Conservation (phyloP, 345 rosid species). For the Abelmoschus esculentus region DNA sequence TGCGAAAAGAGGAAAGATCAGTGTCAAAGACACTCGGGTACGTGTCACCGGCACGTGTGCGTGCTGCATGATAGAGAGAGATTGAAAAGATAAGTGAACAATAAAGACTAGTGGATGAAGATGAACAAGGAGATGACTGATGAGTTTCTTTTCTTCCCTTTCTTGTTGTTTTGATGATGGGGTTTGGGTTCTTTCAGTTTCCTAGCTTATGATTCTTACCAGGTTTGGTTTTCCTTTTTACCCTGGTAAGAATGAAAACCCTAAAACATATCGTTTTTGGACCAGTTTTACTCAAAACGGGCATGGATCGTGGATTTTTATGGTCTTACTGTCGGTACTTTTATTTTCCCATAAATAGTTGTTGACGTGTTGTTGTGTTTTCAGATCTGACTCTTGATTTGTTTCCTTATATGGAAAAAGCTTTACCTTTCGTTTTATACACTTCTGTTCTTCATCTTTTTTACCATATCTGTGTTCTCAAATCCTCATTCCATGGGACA, state of each 20-base stretch:
- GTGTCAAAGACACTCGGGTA: background rate
- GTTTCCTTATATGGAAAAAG: constrained; percentile 9
- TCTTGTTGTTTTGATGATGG: background rate
- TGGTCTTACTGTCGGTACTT: constrained; percentile 14
- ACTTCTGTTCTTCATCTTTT: background rate
- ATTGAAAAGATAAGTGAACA: constrained; percentile 1
- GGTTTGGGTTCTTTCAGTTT: background rate
- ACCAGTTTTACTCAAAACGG: constrained; percentile 3
- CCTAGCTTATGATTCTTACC: background rate
- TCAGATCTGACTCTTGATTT: constrained; percentile 47
- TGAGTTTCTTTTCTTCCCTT: background rate
- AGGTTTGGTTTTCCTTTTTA: background rate
- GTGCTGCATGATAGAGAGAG: constrained; percentile 36
- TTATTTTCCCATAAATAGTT: constrained; percentile 25
- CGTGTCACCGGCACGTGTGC: constrained; percentile 46
- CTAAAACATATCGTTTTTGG: constrained; percentile 20
- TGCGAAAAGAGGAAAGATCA: background rate
- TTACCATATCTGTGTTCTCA: background rate
- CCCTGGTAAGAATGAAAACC: constrained; percentile 17
- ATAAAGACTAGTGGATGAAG: background rate
- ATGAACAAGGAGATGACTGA: background rate
- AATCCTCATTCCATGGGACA: constrained; percentile 20
- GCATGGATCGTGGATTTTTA: constrained; percentile 9
- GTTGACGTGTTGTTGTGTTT: constrained; percentile 6
- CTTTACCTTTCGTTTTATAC: background rate